Base-by-base conservation (phyloP, 1,284 basidiomycete species). In the Trametes polyzona region DNA sequence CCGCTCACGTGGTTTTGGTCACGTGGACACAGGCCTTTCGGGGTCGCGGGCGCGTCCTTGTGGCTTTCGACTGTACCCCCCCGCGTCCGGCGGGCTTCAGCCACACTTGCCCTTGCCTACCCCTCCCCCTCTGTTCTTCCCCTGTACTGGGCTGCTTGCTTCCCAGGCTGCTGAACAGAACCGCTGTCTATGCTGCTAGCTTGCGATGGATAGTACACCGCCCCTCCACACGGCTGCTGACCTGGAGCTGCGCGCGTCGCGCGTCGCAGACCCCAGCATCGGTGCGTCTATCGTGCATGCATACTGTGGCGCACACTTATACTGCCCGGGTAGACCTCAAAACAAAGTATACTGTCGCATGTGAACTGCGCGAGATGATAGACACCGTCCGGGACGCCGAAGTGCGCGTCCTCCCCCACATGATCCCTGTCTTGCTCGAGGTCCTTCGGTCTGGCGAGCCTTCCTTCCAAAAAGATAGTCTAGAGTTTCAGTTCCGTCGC, bases 401-500 rank as follows among this genome's bases (percentile, higher is more conserved):
- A 37, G 80, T 86, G 41, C 86, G 88, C 48, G 84, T 86, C 32
- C 78, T 91, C 37, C 84, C 84, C 6, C 82, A 84, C 60, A 84
- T 91, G 69, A 84, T 98, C 39, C 92, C 93, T 11, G 86, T 90
- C 32, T 79, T 96, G 48, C 81, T 94, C 35, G 86, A 92, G 61
- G 81, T 95, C 26, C 80, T 98, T 36, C 84, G 86, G 29, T 87
- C 86, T 21, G 90, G 89, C 49, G 88, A 92, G 63, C 84, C 88
- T 21, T 84, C 91, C 2, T 88, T 92, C 67, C 82, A 84, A 43
- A 92, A 89, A 68, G 92, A 95, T 61, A 83, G 84, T 14, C 72
- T 83, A 16, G 96, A 98, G 73, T 95, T 90, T 75, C 85, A 88
- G 64, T 92, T 96, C 70, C 89, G 96, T 44, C 87, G 92, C 63